A percentile compares a stretch with the other conserved stretches of the same genome.
Evolutionary conservation across 768 basidiomycete genomes (phyloP).

Genomic region (Leccinum disarticulatum): DNA sequence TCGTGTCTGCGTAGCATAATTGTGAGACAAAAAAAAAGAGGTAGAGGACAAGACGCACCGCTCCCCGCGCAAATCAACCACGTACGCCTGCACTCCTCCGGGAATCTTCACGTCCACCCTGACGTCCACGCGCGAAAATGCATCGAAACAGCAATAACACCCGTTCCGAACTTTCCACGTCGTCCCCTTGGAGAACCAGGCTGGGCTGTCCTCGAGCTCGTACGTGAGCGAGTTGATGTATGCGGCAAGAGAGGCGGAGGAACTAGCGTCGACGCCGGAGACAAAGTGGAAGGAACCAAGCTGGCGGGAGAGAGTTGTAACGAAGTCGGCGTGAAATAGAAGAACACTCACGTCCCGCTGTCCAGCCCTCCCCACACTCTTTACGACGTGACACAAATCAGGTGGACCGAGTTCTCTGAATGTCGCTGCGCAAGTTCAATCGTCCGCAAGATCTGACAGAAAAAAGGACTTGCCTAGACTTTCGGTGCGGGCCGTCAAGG

Average conservation of each 20-base stretch:
- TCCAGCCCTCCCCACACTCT: conserved; percentile 80
- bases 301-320: conserved; percentile 40
- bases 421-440: conserved; percentile 55
- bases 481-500: conserved; percentile 87
- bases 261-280: conserved; percentile 98
- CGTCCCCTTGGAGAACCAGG: conserved; percentile 88
- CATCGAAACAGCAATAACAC: conserved; percentile 97
- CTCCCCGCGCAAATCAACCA: conserved; percentile 92
- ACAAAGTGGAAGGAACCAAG: conserved; percentile 96
- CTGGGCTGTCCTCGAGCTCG: conserved; percentile 83
- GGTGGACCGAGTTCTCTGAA: conserved; percentile 98
- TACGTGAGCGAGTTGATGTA: conserved; percentile 99
- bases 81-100: conserved; percentile 93
- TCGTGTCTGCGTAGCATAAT: conserved; percentile 54
- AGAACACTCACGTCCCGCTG: conserved; percentile 75
- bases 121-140: conserved; percentile 94
- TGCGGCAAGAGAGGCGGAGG: conserved; percentile 94
- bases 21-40: neutral
- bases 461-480: conserved; percentile 67
- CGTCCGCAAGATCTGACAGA: neutral
- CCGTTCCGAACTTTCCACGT: conserved; percentile 92
- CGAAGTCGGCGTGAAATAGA: neutral
- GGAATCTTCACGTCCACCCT: conserved; percentile 98
- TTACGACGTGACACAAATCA: conserved; percentile 94
- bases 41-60: conserved; percentile 50